A percentile compares a stretch with the other conserved stretches of the same genome.
Evolutionary conservation across 2,329 filamentous ascomycete genomes (phyloP).

Genomic region (Diaporthe batatas): DNA sequence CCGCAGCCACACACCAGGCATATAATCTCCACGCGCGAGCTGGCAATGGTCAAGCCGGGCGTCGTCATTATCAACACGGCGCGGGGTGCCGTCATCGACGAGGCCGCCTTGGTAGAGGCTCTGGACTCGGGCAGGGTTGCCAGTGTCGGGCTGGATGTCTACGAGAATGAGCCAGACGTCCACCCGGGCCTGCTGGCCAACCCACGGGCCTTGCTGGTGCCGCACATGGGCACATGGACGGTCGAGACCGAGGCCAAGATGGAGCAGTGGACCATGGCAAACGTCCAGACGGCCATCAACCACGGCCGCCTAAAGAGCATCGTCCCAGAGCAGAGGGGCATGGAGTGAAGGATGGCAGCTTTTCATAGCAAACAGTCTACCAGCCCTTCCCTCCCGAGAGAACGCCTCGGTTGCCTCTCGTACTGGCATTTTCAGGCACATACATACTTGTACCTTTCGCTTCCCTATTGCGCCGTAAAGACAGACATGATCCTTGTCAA

Average conservation of each 20-base stretch:
- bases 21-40: conserved; percentile 79
- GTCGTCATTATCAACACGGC: conserved; percentile 87
- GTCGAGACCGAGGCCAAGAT: conserved; percentile 74
- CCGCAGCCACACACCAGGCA: conserved; percentile 76
- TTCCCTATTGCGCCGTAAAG: too few species aligned
- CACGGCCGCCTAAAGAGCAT: conserved; percentile 74
- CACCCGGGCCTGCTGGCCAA: conserved; percentile 80
- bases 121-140: conserved; percentile 78
- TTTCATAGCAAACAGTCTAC: too few species aligned
- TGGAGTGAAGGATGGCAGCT: conserved; percentile 5
- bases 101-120: conserved; percentile 81
- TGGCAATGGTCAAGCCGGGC: conserved; percentile 82
- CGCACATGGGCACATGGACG: conserved; percentile 88
- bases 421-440: too few species aligned
- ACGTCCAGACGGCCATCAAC: conserved; percentile 74
- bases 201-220: conserved; percentile 79
- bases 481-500: not conserved
- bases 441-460: too few species aligned
- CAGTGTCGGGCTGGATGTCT: conserved; percentile 83
- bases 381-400: too few species aligned
- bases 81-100: conserved; percentile 85
- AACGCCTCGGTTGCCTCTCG: too few species aligned
- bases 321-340: conserved; percentile 75
- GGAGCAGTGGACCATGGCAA: conserved; percentile 82
- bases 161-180: conserved; percentile 82